These are phyloP conservation scores for Metschnikowia henanensis DNA, from an alignment of 805 yeast genomes.

Conservation along the genomic window DNA sequence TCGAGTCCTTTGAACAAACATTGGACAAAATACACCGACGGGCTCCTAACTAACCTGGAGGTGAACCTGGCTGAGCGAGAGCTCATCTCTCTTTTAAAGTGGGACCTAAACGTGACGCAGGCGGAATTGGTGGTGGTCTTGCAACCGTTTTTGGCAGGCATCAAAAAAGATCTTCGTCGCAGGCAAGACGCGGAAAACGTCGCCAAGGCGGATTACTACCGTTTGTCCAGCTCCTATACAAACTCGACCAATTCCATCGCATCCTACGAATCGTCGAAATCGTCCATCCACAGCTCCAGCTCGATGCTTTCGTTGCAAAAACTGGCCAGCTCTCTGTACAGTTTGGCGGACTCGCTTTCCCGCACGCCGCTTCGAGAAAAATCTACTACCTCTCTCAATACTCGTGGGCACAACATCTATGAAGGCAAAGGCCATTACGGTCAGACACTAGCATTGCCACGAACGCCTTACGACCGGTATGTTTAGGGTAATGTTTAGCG, in stretches of 20 bases:
- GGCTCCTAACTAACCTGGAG: slow-evolving; percentile 71
- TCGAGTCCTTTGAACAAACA: slow-evolving; percentile 94
- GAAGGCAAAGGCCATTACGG: slow-evolving; percentile 1
- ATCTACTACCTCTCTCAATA: slow-evolving; percentile 10
- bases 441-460: slow-evolving; percentile 7
- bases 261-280: slow-evolving; percentile 14
- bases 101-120: slow-evolving; percentile 76
- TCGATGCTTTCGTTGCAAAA: slow-evolving; percentile 18
- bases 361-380: slow-evolving; percentile 20
- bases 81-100: slow-evolving; percentile 74
- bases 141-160: slow-evolving; percentile 76
- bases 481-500: neutral
- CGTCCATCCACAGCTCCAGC: slow-evolving; percentile 10
- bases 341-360: slow-evolving; percentile 11
- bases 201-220: slow-evolving; percentile 20
- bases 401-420: neutral
- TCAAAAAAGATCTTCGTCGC: slow-evolving; percentile 42
- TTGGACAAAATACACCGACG: slow-evolving; percentile 93
- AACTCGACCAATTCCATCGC: slow-evolving; percentile 18
- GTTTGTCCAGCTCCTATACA: slow-evolving; percentile 18
- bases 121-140: slow-evolving; percentile 69
- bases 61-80: slow-evolving; percentile 93
- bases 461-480: neutral
- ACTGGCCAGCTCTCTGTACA: slow-evolving; percentile 12
- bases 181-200: slow-evolving; percentile 14